Base-by-base conservation (phyloP, 768 basidiomycete genomes). In the Cubamyces lactineus region DNA sequence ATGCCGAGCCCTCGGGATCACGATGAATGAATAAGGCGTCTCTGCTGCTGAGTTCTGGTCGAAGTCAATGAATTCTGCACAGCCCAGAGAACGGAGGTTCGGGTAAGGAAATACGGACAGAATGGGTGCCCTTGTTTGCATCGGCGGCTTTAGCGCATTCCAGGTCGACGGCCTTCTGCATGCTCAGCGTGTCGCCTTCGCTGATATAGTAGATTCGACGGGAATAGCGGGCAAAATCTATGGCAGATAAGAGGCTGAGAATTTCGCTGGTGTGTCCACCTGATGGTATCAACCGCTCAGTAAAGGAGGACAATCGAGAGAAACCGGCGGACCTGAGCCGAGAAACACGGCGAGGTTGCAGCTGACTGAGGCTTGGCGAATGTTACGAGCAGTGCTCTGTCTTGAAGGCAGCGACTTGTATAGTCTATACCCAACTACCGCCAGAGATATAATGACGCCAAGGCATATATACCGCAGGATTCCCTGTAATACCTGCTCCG, bases 261-360 rank as follows among this genome's bases (percentile, higher is more conserved):
- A 88, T 90, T 79, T 99, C 97, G 63, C 83, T 86, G 16, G 95
- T 97, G 76, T 99, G 97, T 0, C 97, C 97, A 47, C 97, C 96
- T 98, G 71, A 17, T 12, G 9, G 45, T 8, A 47, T 7, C 11
- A 2, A n/a, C 5, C 12, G 16, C 21, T 57, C 47, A 53, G 62
- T 30, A 40, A 16, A 17, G 9, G 11, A 30, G 34, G 17, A n/a
- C 11, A 39, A 19, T 19, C 42, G 41, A 12, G 17, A 51, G 50
- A 61, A 48, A 48, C 28, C 30, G 47, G 56, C 80, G 70, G 69
- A 91, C 96, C 96, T 72, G 96, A 98, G 59, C 96, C 96, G 13
- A 98, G 84, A 70, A 98, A 97, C 53, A 97, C 85, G 3, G 91
- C 94, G 16, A 97, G 75, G 40, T 72, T 73, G 63, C 82, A 84